Evolutionary conservation across 192 early-diverging fungal species (phyloP), one percentile per base, ranked within the genome.

Genomic region (Linnemannia zychae): DNA sequence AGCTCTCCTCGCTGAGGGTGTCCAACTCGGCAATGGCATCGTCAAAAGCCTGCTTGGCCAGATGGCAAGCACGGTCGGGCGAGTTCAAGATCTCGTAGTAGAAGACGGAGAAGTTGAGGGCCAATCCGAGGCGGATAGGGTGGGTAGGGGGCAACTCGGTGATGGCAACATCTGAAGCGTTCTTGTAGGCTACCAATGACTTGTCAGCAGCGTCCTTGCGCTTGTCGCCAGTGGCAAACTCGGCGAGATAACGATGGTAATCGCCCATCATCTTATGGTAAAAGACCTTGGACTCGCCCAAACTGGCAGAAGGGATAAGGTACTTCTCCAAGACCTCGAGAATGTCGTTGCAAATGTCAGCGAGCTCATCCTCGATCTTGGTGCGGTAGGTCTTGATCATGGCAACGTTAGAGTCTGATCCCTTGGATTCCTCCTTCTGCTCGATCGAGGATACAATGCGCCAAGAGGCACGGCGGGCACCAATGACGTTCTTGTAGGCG

Each of bases 251-350:
- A 88, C 98, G 95, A 92, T 97, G 95, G 93, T 99, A 99, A 90
- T 99, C 98, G 76, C 97, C 98, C 95, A 97, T 97, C 98, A 99
- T 98, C 94, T 99, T 99, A 94, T 95, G 97, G 94, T 98, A 99
- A 91, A 99, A 99, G 87, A 99, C 97, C 92, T 97, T 97, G 81
- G 98, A 98, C 91, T 99, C 98, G 87, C 96, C 95, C 90, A 95
- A 94, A 82, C 93, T 94, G 76, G 96, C 96, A 75, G 92, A 89
- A 71, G 95, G 95, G 81, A 99, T 96, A 74, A 99, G 89, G 90
- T 97, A 91, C 65, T 97, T 92, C 85, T 93, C 92, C 75, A 99
- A 92, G 60, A 99, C 98, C 34, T 88, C 77, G 44, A 99, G 93
- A 79, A 99, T 98, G 90, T 99, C 98, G 66, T 92, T 91, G 93